These are phyloP conservation scores for Wallacemonas sp. DNA, from an alignment of 208 protist genomes.

Conservation along the genomic window DNA sequence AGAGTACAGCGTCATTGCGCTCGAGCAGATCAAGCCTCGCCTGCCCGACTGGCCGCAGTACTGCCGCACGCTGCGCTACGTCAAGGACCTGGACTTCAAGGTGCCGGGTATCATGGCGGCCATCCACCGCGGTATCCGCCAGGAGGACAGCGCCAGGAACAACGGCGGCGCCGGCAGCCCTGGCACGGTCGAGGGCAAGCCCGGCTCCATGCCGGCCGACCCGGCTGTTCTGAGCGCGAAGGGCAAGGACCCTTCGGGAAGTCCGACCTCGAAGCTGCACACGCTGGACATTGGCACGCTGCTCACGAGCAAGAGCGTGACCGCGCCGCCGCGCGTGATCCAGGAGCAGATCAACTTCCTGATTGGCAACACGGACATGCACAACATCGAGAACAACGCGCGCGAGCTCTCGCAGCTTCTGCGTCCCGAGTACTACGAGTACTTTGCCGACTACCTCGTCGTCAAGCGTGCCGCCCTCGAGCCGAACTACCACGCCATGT, in stretches of 20 bases:
- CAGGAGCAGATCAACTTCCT: conserved; percentile 94
- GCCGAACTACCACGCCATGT: conserved; percentile 97
- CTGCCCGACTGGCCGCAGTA: conserved; percentile 97
- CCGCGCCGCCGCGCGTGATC: conserved; percentile 82
- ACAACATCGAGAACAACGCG: conserved; percentile 85
- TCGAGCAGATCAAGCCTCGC: conserved; percentile 94
- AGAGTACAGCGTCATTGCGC: conserved; percentile 96
- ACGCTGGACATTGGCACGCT: conserved; percentile 86
- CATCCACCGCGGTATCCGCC: conserved; percentile 83
- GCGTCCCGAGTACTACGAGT: conserved; percentile 87
- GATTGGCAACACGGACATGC: conserved; percentile 89
- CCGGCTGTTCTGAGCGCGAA: conserved; percentile 69
- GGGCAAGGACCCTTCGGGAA: conserved; percentile 28
- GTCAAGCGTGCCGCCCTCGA: conserved; percentile 98
- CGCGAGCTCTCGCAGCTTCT: conserved; percentile 79
- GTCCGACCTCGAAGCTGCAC: conserved; percentile 69
- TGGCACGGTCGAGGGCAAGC: conserved; percentile 22
- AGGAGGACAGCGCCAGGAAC: conserved; percentile 52
- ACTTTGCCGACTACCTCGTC: conserved; percentile 97
- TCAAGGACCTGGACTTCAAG: conserved; percentile 86
- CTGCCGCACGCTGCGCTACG: conserved; percentile 74
- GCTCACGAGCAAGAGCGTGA: conserved; percentile 71
- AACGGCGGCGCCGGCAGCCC: conserved; percentile 21
- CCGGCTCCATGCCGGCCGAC: conserved; percentile 42
- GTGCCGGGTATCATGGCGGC: conserved; percentile 90